A percentile compares a stretch with the other conserved stretches of the same genome.
Conservation (phyloP, 1,284 basidiomycete genomes). For the Vanrija pseudolonga region DNA sequence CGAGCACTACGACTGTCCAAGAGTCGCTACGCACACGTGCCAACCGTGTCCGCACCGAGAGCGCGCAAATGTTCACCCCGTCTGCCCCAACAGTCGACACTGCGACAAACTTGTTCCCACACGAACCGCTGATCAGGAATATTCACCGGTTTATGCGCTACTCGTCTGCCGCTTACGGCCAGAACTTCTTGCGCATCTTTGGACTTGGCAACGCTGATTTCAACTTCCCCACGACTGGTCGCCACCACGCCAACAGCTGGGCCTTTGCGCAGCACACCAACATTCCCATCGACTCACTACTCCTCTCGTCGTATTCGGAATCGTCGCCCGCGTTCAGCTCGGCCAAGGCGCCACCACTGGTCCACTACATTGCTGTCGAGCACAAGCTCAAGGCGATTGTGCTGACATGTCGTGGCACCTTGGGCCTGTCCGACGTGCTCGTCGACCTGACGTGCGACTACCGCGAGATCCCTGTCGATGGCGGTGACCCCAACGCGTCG, state of each 20-base stretch:
- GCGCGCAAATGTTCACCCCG: slow-evolving; percentile 16
- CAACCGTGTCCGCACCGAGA: slow-evolving; percentile 14
- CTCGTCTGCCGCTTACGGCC: slow-evolving; percentile 51
- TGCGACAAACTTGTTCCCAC: slow-evolving; percentile 46
- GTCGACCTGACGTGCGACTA: slow-evolving; percentile 55
- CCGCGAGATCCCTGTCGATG: slow-evolving; percentile 47
- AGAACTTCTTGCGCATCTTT: slow-evolving; percentile 52
- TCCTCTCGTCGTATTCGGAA: slow-evolving; percentile 53
- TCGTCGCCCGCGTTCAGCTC: slow-evolving; percentile 27
- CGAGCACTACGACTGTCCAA: slow-evolving; percentile 6
- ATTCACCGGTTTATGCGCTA: slow-evolving; percentile 54
- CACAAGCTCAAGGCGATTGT: slow-evolving; percentile 50
- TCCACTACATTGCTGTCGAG: slow-evolving; percentile 53
- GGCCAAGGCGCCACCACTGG: slow-evolving; percentile 50
- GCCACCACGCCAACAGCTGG: slow-evolving; percentile 52
- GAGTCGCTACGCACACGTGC: slow-evolving; percentile 20
- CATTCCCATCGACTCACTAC: slow-evolving; percentile 51
- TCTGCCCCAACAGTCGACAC: slow-evolving; percentile 14
- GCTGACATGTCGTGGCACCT: slow-evolving; percentile 53
- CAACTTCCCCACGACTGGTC: slow-evolving; percentile 51
- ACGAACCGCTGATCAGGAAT: slow-evolving; percentile 50
- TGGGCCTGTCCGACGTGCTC: slow-evolving; percentile 54
- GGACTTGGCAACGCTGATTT: slow-evolving; percentile 51
- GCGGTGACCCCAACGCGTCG: slow-evolving; percentile 41
- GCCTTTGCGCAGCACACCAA: slow-evolving; percentile 52